Percentiles rank a stretch among this genome's conserved stretches.
Evolutionary conservation across 352 stramenopile species (phyloP).

Genomic region (Phytophthora hibernalis): DNA sequence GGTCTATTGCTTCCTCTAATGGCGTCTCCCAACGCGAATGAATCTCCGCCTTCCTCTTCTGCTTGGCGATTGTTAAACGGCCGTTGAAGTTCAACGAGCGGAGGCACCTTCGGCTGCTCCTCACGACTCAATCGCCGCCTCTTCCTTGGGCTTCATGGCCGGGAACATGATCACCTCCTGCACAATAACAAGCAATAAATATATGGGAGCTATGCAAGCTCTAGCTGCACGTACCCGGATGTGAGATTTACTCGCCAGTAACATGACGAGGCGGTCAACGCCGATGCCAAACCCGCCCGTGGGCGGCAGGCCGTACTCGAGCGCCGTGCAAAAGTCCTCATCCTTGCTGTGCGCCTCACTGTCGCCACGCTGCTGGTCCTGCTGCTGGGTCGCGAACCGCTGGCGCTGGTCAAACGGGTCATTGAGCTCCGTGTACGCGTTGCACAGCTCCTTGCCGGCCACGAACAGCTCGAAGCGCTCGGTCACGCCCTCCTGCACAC

Average conservation of each 20-base stretch:
- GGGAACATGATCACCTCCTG: slow-evolving; percentile 99
- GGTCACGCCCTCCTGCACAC: slow-evolving; percentile 93
- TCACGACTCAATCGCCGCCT: slow-evolving; percentile 15
- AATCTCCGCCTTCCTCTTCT: slow-evolving; percentile 20
- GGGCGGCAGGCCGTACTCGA: slow-evolving; percentile 98
- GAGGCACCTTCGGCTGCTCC: too few species aligned
- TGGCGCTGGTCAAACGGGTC: slow-evolving; percentile 97
- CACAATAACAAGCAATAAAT: slow-evolving; percentile 14
- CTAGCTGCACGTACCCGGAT: slow-evolving; percentile 89
- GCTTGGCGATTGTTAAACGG: slow-evolving; percentile 30
- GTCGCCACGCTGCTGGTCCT: slow-evolving; percentile 81
- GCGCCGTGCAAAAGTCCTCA: slow-evolving; percentile 97
- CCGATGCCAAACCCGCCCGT: slow-evolving; percentile 98
- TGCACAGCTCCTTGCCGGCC: slow-evolving; percentile 95
- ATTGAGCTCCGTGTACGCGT: slow-evolving; percentile 99
- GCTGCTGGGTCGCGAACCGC: slow-evolving; percentile 95
- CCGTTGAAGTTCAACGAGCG: too few species aligned
- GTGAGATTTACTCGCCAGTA: slow-evolving; percentile 98
- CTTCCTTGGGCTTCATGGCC: slow-evolving; percentile 95
- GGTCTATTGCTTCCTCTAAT: slow-evolving; percentile 7
- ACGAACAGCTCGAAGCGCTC: slow-evolving; percentile 99
- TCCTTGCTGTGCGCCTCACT: slow-evolving; percentile 93
- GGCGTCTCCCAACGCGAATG: background rate
- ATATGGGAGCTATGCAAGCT: background rate
- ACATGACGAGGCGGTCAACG: slow-evolving; percentile 98